Evolutionary conservation across 2,329 filamentous ascomycete species (phyloP).

Genomic region (Pseudocercospora macadamiae): DNA sequence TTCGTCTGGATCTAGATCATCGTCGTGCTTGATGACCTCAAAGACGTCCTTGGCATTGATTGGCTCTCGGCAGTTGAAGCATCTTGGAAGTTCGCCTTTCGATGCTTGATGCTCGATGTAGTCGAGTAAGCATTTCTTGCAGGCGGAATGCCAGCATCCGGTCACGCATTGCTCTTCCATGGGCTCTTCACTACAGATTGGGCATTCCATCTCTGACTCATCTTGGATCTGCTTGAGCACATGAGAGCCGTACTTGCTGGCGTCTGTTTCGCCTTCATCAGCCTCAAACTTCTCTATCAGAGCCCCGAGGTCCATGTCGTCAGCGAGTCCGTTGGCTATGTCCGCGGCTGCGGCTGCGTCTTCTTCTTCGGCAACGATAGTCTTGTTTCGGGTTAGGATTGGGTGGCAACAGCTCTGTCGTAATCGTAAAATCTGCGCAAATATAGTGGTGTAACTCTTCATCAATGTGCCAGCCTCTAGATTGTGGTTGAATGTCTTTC

Average conservation of each 20-base stretch:
- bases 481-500: slow-evolving; percentile 81
- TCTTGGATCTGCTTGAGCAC: slow-evolving; percentile 89
- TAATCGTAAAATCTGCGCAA: slow-evolving; percentile 90
- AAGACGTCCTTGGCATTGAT: slow-evolving; percentile 86
- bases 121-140: slow-evolving; percentile 87
- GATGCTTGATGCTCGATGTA: slow-evolving; percentile 87
- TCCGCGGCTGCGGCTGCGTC: slow-evolving; percentile 79
- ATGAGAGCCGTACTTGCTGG: slow-evolving; percentile 79
- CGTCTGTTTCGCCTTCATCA: slow-evolving; percentile 59
- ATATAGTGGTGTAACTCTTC: slow-evolving; percentile 96
- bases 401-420: slow-evolving; percentile 95
- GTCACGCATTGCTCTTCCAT: slow-evolving; percentile 95
- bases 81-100: slow-evolving; percentile 74
- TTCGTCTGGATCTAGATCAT: slow-evolving; percentile 34
- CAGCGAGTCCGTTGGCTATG: slow-evolving; percentile 76
- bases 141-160: slow-evolving; percentile 96
- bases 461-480: slow-evolving; percentile 89
- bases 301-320: slow-evolving; percentile 93
- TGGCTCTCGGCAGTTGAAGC: slow-evolving; percentile 85
- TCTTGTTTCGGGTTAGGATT: slow-evolving; percentile 80
- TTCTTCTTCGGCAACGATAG: slow-evolving; percentile 83
- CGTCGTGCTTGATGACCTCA: slow-evolving; percentile 77
- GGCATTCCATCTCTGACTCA: slow-evolving; percentile 86
- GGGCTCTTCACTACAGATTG: slow-evolving; percentile 91
- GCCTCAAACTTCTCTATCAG: slow-evolving; percentile 80